Evolutionary conservation across 2,329 filamentous ascomycete species (phyloP).

Genomic region (Boeremia lycopersici): DNA sequence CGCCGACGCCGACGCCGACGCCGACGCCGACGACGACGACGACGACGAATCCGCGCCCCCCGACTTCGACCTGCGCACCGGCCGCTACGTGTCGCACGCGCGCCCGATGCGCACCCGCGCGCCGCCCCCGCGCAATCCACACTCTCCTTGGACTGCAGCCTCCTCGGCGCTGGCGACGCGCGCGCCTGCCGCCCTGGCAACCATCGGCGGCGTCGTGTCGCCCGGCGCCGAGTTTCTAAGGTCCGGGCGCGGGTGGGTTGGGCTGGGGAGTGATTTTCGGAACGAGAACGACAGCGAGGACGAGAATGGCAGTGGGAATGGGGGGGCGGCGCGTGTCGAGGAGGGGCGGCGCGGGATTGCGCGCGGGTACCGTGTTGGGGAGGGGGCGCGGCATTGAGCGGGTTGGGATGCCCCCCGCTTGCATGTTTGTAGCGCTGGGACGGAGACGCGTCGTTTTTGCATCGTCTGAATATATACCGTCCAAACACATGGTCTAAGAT

Average conservation of each 20-base stretch:
- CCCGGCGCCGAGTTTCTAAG: slow-evolving; percentile 88
- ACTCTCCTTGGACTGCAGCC: too few relatives aligned
- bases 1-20: slow-evolving; percentile 1
- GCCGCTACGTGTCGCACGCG: slow-evolving; percentile 78
- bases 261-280: slow-evolving; percentile 84
- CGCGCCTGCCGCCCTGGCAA: slow-evolving; percentile 73
- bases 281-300: slow-evolving; percentile 54
- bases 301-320: slow-evolving; percentile 59
- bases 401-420: too few relatives aligned
- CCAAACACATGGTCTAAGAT: background rate
- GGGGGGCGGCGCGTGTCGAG: slow-evolving; percentile 69
- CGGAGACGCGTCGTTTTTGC: too few relatives aligned
- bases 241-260: slow-evolving; percentile 86
- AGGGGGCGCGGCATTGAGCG: too few relatives aligned
- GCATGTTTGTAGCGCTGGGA: too few relatives aligned
- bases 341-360: slow-evolving; percentile 88
- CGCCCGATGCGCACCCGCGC: slow-evolving; percentile 69
- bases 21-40: slow-evolving; percentile 65
- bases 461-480: too few relatives aligned
- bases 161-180: slow-evolving; percentile 67
- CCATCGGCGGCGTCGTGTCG: slow-evolving; percentile 84
- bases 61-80: slow-evolving; percentile 90
- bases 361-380: slow-evolving; percentile 81
- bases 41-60: slow-evolving; percentile 73
- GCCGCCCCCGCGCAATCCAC: slow-evolving; percentile 16